These are phyloP conservation scores for Coniella vitis DNA, from an alignment of 2,329 filamentous ascomycete species.

Conservation along the genomic window DNA sequence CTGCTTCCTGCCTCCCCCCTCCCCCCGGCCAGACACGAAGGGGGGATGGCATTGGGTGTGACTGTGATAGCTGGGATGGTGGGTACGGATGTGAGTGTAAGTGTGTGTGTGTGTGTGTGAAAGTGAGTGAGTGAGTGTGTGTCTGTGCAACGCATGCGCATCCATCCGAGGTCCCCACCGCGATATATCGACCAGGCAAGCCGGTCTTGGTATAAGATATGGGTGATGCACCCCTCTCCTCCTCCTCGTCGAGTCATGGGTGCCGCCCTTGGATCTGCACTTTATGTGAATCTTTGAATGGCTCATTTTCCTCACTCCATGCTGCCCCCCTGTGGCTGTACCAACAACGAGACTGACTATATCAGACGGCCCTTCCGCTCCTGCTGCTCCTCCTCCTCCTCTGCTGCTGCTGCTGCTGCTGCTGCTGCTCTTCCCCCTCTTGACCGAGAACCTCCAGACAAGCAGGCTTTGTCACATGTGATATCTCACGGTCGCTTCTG, in stretches of 20 bases:
- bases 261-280: not conserved
- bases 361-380: not conserved
- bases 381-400: not conserved
- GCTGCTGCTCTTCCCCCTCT: not conserved
- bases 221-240: not conserved
- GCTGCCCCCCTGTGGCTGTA: not conserved
- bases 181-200: conserved; percentile 5
- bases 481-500: conserved; percentile 12
- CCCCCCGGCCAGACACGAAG: too few relatives aligned
- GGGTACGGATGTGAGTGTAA: conserved; percentile 9
- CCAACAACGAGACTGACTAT: not conserved
- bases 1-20: too few relatives aligned
- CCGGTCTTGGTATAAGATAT: conserved; percentile 1
- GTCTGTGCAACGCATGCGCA: conserved; percentile 9
- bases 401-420: not conserved
- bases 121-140: too few relatives aligned
- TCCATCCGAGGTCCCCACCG: conserved; percentile 11
- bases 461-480: conserved; percentile 11
- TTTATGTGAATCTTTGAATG: not conserved
- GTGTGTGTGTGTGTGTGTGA: too few relatives aligned
- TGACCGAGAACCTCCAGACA: conserved; percentile 8
- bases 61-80: conserved; percentile 3
- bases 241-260: conserved; percentile 6
- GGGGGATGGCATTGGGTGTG: conserved; percentile 5
- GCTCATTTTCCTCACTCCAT: too few relatives aligned